A percentile compares a stretch with the other conserved stretches of the same genome.
phyloP scores from a whole-genome alignment of 768 basidiomycete genomes.

The Tephrocybe sp. region DNA sequence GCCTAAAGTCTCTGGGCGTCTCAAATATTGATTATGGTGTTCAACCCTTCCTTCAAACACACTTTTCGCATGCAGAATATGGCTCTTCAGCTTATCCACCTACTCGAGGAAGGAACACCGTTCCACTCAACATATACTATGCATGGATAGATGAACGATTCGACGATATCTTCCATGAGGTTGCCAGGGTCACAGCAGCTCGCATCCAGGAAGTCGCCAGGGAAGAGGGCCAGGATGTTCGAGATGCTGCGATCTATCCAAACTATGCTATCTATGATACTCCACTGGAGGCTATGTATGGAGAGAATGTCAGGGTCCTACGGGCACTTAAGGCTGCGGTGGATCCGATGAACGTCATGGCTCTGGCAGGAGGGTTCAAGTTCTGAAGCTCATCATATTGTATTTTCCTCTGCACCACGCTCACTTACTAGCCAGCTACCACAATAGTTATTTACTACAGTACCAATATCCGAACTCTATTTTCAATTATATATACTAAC shows the following conservation, averaged over 20 bases:
- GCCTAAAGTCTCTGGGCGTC: constrained; percentile 25
- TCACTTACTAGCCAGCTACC: too few relatives aligned
- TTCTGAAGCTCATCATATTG: constrained; percentile 33
- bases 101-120: constrained; percentile 31
- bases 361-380: constrained; percentile 64
- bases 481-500: too few relatives aligned
- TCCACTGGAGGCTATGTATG: constrained; percentile 50
- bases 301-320: constrained; percentile 42
- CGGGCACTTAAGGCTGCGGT: constrained; percentile 38
- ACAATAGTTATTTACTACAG: too few relatives aligned
- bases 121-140: constrained; percentile 47
- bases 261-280: constrained; percentile 62
- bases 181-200: constrained; percentile 35
- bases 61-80: constrained; percentile 35
- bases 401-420: too few relatives aligned
- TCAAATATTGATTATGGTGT: constrained; percentile 43
- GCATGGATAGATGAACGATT: constrained; percentile 37
- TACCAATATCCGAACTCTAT: too few relatives aligned
- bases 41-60: constrained; percentile 46
- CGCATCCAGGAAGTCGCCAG: constrained; percentile 38
- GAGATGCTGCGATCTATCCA: constrained; percentile 43
- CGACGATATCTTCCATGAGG: constrained; percentile 41
- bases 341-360: constrained; percentile 64
- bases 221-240: constrained; percentile 35
- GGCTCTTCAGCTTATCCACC: constrained; percentile 48